A percentile compares a stretch with the other conserved stretches of the same genome.
phyloP scores from a whole-genome alignment of 2,329 filamentous ascomycete genomes.

The Aspergillus thermomutatus region DNA sequence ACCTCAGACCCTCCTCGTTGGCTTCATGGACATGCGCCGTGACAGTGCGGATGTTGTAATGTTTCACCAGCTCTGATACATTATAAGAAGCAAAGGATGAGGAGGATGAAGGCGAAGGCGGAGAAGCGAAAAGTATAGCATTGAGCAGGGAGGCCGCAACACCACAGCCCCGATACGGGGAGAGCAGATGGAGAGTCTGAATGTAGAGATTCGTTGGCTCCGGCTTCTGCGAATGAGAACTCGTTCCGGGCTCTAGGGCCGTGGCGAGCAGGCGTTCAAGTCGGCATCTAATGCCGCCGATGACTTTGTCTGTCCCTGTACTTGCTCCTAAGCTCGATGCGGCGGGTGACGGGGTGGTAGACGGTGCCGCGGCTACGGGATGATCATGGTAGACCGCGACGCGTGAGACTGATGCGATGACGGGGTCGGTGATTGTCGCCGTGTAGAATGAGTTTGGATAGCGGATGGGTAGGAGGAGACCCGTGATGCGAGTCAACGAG shows the following conservation, averaged over 20 bases:
- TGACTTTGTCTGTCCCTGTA: constrained; percentile 40
- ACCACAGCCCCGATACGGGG: constrained; percentile 57
- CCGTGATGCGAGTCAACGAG: constrained; percentile 56
- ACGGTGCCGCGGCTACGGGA: constrained; percentile 28
- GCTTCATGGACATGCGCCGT: constrained; percentile 64
- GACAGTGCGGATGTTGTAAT: constrained; percentile 51
- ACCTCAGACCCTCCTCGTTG: constrained; percentile 57
- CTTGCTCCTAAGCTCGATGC: constrained; percentile 12
- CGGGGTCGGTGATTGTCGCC: constrained; percentile 55
- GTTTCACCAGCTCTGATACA: constrained; percentile 39
- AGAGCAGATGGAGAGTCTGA: constrained; percentile 57
- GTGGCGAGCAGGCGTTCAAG: constrained; percentile 35
- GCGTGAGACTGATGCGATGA: constrained; percentile 54
- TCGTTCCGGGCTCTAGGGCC: constrained; percentile 5
- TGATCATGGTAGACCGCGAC: constrained; percentile 57
- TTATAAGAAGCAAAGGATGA: constrained; percentile 9
- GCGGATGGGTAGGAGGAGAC: constrained; percentile 57
- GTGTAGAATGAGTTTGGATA: constrained; percentile 61
- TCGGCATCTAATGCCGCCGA: constrained; percentile 49
- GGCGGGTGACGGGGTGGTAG: constrained; percentile 8
- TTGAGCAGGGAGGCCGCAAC: constrained; percentile 56
- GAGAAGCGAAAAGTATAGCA: constrained; percentile 27
- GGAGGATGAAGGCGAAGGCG: constrained; percentile 4
- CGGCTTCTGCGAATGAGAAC: constrained; percentile 15
- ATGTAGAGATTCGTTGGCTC: constrained; percentile 54